Evolutionary conservation across 2,329 filamentous ascomycete genomes (phyloP), one percentile per base, ranked within the genome.

Genomic region (Mariannaea sp.): DNA sequence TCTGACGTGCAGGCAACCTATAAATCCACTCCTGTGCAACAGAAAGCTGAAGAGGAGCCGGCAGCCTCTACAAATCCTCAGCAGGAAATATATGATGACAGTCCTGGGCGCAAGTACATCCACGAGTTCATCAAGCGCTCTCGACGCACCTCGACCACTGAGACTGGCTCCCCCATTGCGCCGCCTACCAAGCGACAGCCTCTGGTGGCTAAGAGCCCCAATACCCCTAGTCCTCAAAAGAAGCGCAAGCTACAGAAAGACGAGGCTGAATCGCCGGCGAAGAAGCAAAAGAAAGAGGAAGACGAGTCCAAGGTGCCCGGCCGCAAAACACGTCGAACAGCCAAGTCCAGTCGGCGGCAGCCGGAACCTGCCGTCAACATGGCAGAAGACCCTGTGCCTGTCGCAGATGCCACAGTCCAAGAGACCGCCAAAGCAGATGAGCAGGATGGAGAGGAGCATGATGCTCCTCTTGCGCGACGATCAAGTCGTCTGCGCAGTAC

Each of bases 121-220:
- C 60, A 66, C 5, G 66, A 68, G 13, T 74, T 74, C 36, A 73
- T 73, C 55, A 69, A 67, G 42, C 68, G 68, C n/a, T 65, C 70
- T 20, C 67, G 61, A 16, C 66, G 65, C 38, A 54, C 58, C 3
- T 67, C 69, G 2, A 58, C 70, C 10, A 66, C 69, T 1, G 68
- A 69, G 32, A 58, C 64, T 1, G 70, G 69, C 4, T 71, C 69
- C n/a, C 68, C 69, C 12, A 59, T 70, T 19, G 62, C 67, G 6
- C 52, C 56, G 7, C n/a, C 48, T 5, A 16, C 40, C 1, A 64
- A 68, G 56, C 65, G 71, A 27, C 59, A 59, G 29, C 69, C 71
- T 39, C 64, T 74, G 14, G 70, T 61, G 22, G 61, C 55, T 49
- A 70, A 69, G 66, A 73, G 69, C 63, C 69, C 70, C 60, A 74